Evolutionary conservation across 305 asterid genomes (phyloP).

Genomic region (Fraxinus greggii): DNA sequence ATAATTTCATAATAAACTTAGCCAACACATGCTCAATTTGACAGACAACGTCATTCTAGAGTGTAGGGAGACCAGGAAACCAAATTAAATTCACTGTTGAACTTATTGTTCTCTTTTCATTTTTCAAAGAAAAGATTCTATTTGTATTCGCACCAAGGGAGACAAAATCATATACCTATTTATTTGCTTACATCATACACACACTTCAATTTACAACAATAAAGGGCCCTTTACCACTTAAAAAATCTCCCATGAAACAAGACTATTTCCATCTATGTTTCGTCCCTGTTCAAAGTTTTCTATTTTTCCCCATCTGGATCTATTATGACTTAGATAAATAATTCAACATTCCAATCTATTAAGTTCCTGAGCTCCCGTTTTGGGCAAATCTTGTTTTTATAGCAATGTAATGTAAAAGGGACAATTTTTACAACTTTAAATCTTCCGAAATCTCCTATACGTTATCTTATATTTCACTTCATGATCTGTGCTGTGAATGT

Average conservation of each 20-base stretch:
- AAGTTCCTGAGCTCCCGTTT: background rate
- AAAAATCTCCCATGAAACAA: background rate
- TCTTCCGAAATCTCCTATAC: background rate
- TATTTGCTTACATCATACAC: background rate
- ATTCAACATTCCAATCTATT: conserved; percentile 12
- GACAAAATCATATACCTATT: background rate
- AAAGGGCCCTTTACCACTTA: conserved; percentile 1
- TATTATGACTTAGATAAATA: background rate
- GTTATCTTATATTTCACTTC: background rate
- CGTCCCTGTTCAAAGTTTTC: background rate
- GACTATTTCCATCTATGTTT: background rate
- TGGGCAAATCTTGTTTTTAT: background rate
- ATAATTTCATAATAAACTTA: background rate
- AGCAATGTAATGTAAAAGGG: background rate
- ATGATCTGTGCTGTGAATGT: background rate
- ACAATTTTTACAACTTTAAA: background rate
- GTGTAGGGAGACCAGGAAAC: background rate
- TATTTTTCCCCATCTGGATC: background rate
- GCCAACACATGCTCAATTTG: conserved; percentile 4
- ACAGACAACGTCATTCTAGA: conserved; percentile 4
- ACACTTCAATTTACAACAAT: background rate
- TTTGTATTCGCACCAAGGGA: background rate
- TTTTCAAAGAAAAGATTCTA: background rate
- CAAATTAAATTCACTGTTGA: background rate
- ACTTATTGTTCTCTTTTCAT: conserved; percentile 1